Evolutionary conservation across 345 rosid genomes (phyloP).

Genomic region (Pistacia vera): DNA sequence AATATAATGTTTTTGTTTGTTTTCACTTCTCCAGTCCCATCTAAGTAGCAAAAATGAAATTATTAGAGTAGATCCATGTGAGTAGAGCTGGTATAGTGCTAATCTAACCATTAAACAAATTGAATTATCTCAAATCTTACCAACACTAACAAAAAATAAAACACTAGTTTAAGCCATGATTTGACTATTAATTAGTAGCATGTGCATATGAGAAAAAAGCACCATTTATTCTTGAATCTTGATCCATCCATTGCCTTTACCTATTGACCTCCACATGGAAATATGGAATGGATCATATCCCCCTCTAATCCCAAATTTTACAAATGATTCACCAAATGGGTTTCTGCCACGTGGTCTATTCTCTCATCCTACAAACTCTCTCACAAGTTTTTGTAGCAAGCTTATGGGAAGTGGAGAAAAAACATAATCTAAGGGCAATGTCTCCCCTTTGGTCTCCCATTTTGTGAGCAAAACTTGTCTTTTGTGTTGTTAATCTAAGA

Average conservation of each 20-base stretch:
- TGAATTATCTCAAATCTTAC: constrained; percentile 32
- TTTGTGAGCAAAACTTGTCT: constrained; percentile 41
- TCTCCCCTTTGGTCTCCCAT: constrained; percentile 48
- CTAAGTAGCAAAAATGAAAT: constrained; percentile 22
- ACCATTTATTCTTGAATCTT: neutral
- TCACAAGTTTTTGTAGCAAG: constrained; percentile 5
- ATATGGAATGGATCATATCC: neutral
- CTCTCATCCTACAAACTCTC: neutral
- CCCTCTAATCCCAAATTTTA: constrained; percentile 5
- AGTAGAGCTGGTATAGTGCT: constrained; percentile 43
- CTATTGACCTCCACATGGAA: constrained; percentile 28
- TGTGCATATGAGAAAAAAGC: neutral
- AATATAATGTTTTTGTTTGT: neutral
- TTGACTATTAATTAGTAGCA: constrained; percentile 28
- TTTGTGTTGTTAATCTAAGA: constrained; percentile 23
- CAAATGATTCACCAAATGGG: constrained; percentile 19
- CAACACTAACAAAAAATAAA: constrained; percentile 23
- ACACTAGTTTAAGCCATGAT: constrained; percentile 14
- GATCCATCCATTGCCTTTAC: neutral
- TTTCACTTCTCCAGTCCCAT: neutral
- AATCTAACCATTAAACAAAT: constrained; percentile 29
- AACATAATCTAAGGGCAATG: constrained; percentile 25
- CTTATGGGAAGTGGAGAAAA: constrained; percentile 19
- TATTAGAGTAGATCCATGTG: constrained; percentile 38
- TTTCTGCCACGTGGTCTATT: constrained; percentile 31